Percentiles rank a stretch among this genome's conserved stretches.
These are phyloP conservation scores for Pelargonium fulgidum DNA, from an alignment of 441 rosid genomes.

Conservation along the genomic window DNA sequence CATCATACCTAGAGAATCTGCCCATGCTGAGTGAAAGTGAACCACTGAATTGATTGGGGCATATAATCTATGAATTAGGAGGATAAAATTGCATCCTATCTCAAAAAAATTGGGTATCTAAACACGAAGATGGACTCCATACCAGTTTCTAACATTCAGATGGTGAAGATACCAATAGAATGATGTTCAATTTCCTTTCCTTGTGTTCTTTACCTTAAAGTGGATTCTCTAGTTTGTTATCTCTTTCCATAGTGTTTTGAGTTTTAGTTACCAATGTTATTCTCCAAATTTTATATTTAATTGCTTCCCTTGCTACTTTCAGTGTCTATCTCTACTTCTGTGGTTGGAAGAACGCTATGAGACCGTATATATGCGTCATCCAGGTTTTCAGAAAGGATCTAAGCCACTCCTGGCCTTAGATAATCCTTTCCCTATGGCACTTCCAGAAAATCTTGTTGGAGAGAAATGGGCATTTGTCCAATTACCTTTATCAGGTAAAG, in stretches of 20 bases:
- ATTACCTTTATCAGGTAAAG: constrained; percentile 70
- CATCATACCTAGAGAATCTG: constrained; percentile 1
- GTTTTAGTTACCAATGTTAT: constrained; percentile 5
- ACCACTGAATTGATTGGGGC: not conserved
- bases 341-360: constrained; percentile 94
- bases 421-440: constrained; percentile 90
- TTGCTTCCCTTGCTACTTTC: constrained; percentile 19
- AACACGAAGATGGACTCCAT: not conserved
- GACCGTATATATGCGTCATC: constrained; percentile 70
- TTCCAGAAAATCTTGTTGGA: constrained; percentile 79
- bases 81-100: not conserved
- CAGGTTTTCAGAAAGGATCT: constrained; percentile 88
- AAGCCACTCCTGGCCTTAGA: constrained; percentile 74
- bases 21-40: not conserved
- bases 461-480: constrained; percentile 98
- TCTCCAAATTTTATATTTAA: not conserved
- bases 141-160: not conserved
- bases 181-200: not conserved
- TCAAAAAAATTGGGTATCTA: not conserved
- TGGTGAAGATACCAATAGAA: not conserved
- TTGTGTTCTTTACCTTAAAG: not conserved
- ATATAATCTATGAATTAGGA: not conserved
- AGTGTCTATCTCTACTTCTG: constrained; percentile 75
- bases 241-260: not conserved
- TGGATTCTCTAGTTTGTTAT: not conserved